Base-by-base conservation (phyloP, 106 monocot species). In the Phalaenopsis equestris region DNA sequence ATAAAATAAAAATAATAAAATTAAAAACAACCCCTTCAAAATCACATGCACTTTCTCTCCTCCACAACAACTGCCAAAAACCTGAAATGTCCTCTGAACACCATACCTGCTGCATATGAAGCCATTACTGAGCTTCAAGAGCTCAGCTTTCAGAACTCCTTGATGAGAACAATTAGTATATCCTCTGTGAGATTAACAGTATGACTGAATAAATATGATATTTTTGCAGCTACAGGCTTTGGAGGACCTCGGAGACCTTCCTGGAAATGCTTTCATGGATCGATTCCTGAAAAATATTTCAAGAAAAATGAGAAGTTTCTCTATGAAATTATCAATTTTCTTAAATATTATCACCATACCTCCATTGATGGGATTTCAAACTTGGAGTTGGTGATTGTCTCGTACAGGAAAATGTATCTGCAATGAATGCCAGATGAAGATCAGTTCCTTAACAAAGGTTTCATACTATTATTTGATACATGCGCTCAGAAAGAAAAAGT, bases 371-470 rank as follows among this genome's bases (percentile, higher is more conserved):
- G 84, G n/a, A 89, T 55, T 73, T 87, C 48, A 77, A 92, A 92
- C 67, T 82, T 84, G 1, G 89, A 86, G 10, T 79, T 84, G 42
- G 92, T 92, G 82, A 92, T 92, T 3, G 86, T 87, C 80, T 92
- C 92, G 73, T 77, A 89, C 47, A 92, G 89, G 75, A 86, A 92
- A 73, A 92, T 92, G 72, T 92, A 92, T 42, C 92, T 92, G 87
- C 24, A 23, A 82, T 70, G 8, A 39, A 70, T 39, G 70, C 39
- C 64, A 21, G 1, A 9, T 24, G 64, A n/a, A 1, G 64, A 24
- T 65, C 21, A 30, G 64, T 65, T 65, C 23, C 64, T 65, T 65
- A 23, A 30, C 23, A 8, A 65, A 24, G 0, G 0, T 24, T 65
- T n/a, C 8, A 65, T 65, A 24, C 6, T 6, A 65, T 24, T 8